Evolutionary conservation across 164 flowering plant genomes (phyloP).

Genomic region (Piper longum): DNA sequence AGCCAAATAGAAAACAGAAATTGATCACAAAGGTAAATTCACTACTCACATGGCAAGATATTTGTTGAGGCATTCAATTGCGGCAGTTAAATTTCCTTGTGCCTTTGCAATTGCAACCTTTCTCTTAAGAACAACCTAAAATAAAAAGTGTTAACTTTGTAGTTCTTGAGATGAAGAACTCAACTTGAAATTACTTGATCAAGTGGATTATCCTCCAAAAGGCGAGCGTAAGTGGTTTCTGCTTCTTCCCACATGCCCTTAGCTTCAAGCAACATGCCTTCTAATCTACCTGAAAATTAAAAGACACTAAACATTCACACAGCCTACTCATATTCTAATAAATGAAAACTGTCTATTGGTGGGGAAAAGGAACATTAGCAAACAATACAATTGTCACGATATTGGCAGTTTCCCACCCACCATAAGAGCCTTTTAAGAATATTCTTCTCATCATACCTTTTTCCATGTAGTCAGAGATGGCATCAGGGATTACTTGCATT

Average conservation of each 20-base stretch:
- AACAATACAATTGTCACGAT: not conserved
- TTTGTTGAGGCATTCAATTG: constrained; percentile 69
- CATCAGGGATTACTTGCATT: not conserved
- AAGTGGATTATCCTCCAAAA: constrained; percentile 69
- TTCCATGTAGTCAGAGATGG: not conserved
- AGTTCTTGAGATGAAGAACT: not conserved
- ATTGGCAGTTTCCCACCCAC: not conserved
- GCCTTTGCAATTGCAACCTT: constrained; percentile 87
- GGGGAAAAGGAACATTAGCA: not conserved
- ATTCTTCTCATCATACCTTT: no score
- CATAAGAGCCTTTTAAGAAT: not conserved
- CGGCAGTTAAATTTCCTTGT: constrained; percentile 57
- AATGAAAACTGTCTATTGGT: not conserved
- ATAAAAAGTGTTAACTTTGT: not conserved
- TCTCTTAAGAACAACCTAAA: constrained; percentile 68
- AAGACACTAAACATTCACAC: not conserved
- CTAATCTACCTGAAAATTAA: constrained; percentile 49
- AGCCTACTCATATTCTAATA: not conserved
- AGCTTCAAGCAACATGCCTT: constrained; percentile 84
- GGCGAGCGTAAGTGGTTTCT: constrained; percentile 71
- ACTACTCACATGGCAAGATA: constrained; percentile 73
- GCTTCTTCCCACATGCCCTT: constrained; percentile 87
- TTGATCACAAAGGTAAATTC: constrained; percentile 1
- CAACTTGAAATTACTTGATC: constrained; percentile 49
- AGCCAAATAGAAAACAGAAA: not conserved